phyloP scores from a whole-genome alignment of 176 grass and related monocot genomes.

The Chloris gayana region DNA sequence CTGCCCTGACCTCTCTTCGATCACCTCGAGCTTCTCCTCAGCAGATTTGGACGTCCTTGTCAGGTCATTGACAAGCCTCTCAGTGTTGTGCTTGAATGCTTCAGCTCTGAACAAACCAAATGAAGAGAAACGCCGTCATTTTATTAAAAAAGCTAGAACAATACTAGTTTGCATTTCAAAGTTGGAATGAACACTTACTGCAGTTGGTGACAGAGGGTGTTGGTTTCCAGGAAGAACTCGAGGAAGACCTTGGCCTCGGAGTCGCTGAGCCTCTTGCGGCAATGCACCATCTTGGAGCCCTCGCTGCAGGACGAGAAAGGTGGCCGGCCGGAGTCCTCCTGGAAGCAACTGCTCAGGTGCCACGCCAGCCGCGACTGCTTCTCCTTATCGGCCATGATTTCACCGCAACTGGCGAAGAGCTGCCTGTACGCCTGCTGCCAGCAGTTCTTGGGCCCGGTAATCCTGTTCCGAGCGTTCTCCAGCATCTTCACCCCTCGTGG shows the following conservation, averaged over 20 bases:
- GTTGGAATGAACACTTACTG: conserved; percentile 43
- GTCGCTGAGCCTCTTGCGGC: conserved; percentile 63
- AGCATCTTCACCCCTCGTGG: conserved; percentile 59
- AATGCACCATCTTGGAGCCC: conserved; percentile 53
- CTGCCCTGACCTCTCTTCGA: conserved; percentile 57
- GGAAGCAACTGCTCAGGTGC: conserved; percentile 87
- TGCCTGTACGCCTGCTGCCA: conserved; percentile 82
- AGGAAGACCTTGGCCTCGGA: conserved; percentile 74
- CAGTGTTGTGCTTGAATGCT: conserved; percentile 75
- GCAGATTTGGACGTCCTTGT: conserved; percentile 60
- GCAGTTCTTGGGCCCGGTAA: conserved; percentile 60
- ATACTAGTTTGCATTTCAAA: not conserved
- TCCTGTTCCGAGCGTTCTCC: conserved; percentile 69
- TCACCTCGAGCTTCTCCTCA: conserved; percentile 70
- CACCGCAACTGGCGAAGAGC: conserved; percentile 72
- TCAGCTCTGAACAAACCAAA: conserved; percentile 57
- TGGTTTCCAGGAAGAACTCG: conserved; percentile 87
- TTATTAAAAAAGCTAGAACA: not conserved
- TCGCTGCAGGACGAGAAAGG: conserved; percentile 56
- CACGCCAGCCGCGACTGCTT: conserved; percentile 75
- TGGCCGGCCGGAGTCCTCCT: conserved; percentile 74
- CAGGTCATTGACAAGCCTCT: conserved; percentile 80
- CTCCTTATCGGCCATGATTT: conserved; percentile 87
- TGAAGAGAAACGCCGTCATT: not conserved
- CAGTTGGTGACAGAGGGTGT: conserved; percentile 87